Conservation (phyloP, 805 yeast genomes). For the Allodekkera sacchari region DNA sequence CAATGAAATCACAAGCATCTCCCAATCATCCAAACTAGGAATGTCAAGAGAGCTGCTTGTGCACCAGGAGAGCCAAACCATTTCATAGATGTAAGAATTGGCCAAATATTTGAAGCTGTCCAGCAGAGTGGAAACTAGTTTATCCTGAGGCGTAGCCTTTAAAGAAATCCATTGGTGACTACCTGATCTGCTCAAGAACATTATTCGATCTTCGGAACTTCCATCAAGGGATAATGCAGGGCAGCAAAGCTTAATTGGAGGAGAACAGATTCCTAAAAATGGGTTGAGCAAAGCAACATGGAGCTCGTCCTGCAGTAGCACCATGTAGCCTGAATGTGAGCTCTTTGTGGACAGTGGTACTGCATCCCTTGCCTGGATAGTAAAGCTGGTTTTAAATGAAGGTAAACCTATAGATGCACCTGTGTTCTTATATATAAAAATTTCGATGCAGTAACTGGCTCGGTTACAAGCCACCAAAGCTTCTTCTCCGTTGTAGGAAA, state of each 20-base stretch:
- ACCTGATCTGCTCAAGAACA: conserved; percentile 13
- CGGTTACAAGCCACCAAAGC: conserved; percentile 49
- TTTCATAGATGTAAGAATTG: conserved; percentile 50
- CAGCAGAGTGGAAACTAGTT: conserved; percentile 37
- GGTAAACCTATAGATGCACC: conserved; percentile 21
- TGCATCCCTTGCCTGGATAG: conserved; percentile 28
- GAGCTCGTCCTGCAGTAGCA: conserved; percentile 29
- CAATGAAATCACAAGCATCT: conserved; percentile 43
- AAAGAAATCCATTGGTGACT: conserved; percentile 27
- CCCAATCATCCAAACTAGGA: conserved; percentile 46
- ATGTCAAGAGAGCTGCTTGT: conserved; percentile 36
- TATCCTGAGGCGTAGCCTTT: conserved; percentile 35
- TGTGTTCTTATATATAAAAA: conserved; percentile 39
- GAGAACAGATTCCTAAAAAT: conserved; percentile 40
- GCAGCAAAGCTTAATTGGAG: conserved; percentile 19
- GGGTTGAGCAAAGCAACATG: conserved; percentile 45
- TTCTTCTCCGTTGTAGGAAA: conserved; percentile 48
- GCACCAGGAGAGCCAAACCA: conserved; percentile 58
- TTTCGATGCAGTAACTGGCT: conserved; percentile 32
- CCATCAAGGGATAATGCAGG: conserved; percentile 16
- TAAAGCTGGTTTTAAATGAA: conserved; percentile 13
- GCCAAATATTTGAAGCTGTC: conserved; percentile 42
- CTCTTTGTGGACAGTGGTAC: conserved; percentile 25
- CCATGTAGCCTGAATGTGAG: conserved; percentile 35
- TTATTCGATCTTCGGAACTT: conserved; percentile 16